phyloP scores from a whole-genome alignment of 202 grass and related monocot genomes.

The Setaria viridis region DNA sequence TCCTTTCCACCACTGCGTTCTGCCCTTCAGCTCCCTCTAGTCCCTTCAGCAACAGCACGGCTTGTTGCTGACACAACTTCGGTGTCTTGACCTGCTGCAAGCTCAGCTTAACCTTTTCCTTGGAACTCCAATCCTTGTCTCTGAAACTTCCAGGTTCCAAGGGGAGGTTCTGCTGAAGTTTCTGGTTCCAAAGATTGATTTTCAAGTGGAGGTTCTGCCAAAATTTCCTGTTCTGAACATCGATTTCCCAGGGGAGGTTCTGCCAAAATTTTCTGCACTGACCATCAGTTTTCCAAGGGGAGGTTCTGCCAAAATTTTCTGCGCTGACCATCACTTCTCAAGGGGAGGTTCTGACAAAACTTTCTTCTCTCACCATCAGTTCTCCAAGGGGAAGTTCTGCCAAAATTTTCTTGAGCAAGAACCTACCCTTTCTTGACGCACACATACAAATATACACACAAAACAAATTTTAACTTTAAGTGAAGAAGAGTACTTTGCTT shows the following conservation, averaged over 20 bases:
- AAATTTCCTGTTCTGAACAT: slow-evolving; percentile 32
- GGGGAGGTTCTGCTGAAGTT: slow-evolving; percentile 46
- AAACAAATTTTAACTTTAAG: slow-evolving; percentile 28
- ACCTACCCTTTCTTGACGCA: not conserved
- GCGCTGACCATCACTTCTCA: not conserved
- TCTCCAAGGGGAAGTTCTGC: slow-evolving; percentile 57
- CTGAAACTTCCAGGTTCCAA: not conserved
- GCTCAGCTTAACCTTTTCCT: not conserved
- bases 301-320: slow-evolving; percentile 40
- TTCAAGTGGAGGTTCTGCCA: slow-evolving; percentile 50
- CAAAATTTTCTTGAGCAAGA: slow-evolving; percentile 45
- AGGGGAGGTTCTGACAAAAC: slow-evolving; percentile 41
- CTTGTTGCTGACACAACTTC: slow-evolving; percentile 17
- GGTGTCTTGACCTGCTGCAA: slow-evolving; percentile 14
- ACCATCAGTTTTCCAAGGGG: slow-evolving; percentile 23
- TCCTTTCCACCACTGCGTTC: slow-evolving; percentile 20
- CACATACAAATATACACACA: not conserved
- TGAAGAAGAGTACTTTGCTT: slow-evolving; percentile 11
- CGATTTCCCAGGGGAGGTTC: slow-evolving; percentile 58
- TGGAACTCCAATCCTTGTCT: slow-evolving; percentile 15
- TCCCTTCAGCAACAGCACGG: not conserved
- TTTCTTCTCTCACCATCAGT: not conserved
- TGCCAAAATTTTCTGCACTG: slow-evolving; percentile 45
- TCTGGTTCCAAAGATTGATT: not conserved
- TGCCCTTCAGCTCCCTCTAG: slow-evolving; percentile 13